Evolutionary conservation across 805 yeast genomes (phyloP).

Genomic region (Spathaspora passalidarum): DNA sequence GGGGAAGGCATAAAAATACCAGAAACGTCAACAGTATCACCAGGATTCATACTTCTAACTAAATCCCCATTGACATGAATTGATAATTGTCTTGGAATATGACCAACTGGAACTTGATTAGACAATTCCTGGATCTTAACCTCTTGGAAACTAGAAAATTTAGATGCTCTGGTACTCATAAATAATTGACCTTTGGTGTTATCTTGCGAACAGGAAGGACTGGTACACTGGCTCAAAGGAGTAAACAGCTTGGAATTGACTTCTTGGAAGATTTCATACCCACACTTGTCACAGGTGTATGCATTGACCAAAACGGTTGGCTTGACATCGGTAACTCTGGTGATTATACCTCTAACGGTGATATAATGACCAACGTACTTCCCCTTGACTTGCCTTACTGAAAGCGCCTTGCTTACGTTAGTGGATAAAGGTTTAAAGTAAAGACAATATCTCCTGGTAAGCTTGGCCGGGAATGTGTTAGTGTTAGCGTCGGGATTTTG

Average conservation of each 20-base stretch:
- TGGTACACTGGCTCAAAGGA: conserved; percentile 86
- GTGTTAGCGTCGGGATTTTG: conserved; percentile 14
- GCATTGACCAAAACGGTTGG: conserved; percentile 91
- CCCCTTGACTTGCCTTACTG: conserved; percentile 90
- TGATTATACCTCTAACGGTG: conserved; percentile 90
- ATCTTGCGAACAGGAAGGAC: conserved; percentile 73
- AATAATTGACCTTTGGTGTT: conserved; percentile 84
- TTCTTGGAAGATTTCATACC: conserved; percentile 94
- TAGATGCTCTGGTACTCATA: conserved; percentile 93
- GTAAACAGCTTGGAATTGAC: conserved; percentile 79
- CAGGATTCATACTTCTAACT: conserved; percentile 85
- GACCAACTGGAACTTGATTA: conserved; percentile 96
- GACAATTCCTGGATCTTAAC: conserved; percentile 93
- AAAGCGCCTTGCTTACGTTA: conserved; percentile 48
- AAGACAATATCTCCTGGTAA: conserved; percentile 81
- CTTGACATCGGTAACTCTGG: conserved; percentile 93
- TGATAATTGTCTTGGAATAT: conserved; percentile 84
- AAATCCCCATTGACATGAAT: conserved; percentile 90
- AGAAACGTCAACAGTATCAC: conserved; percentile 89
- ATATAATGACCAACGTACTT: conserved; percentile 78
- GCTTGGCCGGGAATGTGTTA: conserved; percentile 75
- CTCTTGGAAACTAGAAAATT: conserved; percentile 93
- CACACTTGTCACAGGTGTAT: conserved; percentile 96
- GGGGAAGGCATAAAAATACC: conserved; percentile 95
- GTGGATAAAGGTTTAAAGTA: conserved; percentile 79